phyloP scores from a whole-genome alignment of 2,329 filamentous ascomycete species.

The Epicoccum sorghinum region DNA sequence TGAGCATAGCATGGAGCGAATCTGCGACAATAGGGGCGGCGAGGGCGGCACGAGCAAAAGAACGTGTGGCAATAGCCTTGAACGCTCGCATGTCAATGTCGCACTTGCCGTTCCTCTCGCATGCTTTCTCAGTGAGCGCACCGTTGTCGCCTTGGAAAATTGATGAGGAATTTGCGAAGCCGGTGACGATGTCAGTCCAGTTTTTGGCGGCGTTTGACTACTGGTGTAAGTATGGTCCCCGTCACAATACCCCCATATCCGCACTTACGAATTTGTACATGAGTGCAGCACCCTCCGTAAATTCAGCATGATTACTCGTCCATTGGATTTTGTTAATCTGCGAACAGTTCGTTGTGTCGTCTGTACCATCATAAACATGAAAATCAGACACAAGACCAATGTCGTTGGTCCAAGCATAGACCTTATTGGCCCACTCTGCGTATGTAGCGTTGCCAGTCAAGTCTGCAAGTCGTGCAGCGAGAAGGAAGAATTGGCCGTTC shows the following conservation, averaged over 20 bases:
- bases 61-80: conserved; percentile 54
- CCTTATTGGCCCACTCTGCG: conserved; percentile 66
- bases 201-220: conserved; percentile 32
- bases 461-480: conserved; percentile 74
- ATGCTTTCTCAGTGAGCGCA: conserved; percentile 71
- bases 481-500: conserved; percentile 79
- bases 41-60: conserved; percentile 30
- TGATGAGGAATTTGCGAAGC: conserved; percentile 38
- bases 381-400: conserved; percentile 58
- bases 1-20: conserved; percentile 21
- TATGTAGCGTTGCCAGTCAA: conserved; percentile 64
- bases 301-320: conserved; percentile 58
- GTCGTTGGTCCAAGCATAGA: conserved; percentile 61
- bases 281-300: conserved; percentile 59
- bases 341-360: conserved; percentile 52
- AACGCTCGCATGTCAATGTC: conserved; percentile 69
- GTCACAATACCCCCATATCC: neutral
- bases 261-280: conserved; percentile 53
- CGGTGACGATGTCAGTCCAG: conserved; percentile 30
- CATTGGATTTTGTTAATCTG: conserved; percentile 56
- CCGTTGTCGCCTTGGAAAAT: conserved; percentile 56
- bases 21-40: conserved; percentile 27
- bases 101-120: conserved; percentile 63
- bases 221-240: neutral
- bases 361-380: conserved; percentile 58